Conservation (phyloP, 1,284 basidiomycete species). For the Leccinum pachyderme region DNA sequence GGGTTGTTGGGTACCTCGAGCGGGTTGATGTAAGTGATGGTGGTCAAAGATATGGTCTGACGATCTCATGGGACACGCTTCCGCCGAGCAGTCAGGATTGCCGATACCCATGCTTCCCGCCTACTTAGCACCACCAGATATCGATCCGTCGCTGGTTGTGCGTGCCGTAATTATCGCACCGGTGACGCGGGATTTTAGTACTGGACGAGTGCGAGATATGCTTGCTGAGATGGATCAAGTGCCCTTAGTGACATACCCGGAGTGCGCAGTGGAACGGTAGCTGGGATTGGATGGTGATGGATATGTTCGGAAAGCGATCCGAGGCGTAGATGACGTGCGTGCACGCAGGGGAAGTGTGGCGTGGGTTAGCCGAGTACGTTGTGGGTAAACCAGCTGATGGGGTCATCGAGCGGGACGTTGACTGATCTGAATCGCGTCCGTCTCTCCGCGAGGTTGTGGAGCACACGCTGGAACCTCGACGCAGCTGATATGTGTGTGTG, state of each 20-base stretch:
- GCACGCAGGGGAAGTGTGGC: slow-evolving; percentile 22
- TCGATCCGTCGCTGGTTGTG: slow-evolving; percentile 44
- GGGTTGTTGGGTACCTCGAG: slow-evolving; percentile 58
- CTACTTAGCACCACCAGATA: slow-evolving; percentile 34
- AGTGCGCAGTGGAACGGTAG: slow-evolving; percentile 9
- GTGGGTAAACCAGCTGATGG: slow-evolving; percentile 18
- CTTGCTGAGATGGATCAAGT: slow-evolving; percentile 22
- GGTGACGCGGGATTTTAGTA: slow-evolving; percentile 42
- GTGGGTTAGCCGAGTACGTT: slow-evolving; percentile 29
- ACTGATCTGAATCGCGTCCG: slow-evolving; percentile 19
- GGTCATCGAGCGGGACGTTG: slow-evolving; percentile 3
- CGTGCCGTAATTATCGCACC: slow-evolving; percentile 49
- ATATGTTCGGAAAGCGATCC: slow-evolving; percentile 19
- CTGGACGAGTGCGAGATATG: slow-evolving; percentile 22
- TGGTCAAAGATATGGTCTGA: slow-evolving; percentile 6
- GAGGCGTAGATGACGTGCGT: slow-evolving; percentile 22
- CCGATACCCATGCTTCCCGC: slow-evolving; percentile 42
- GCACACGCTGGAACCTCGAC: slow-evolving; percentile 32
- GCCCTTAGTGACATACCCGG: slow-evolving; percentile 23
- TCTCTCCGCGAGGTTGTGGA: slow-evolving; percentile 29
- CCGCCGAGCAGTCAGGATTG: slow-evolving; percentile 32
- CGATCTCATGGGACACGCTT: slow-evolving; percentile 15
- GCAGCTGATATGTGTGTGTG: slow-evolving; percentile 23
- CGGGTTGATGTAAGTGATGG: slow-evolving; percentile 37
- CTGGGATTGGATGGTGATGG: not conserved